These are phyloP conservation scores for Hericium erinaceus DNA, from an alignment of 768 basidiomycete genomes.

Conservation along the genomic window DNA sequence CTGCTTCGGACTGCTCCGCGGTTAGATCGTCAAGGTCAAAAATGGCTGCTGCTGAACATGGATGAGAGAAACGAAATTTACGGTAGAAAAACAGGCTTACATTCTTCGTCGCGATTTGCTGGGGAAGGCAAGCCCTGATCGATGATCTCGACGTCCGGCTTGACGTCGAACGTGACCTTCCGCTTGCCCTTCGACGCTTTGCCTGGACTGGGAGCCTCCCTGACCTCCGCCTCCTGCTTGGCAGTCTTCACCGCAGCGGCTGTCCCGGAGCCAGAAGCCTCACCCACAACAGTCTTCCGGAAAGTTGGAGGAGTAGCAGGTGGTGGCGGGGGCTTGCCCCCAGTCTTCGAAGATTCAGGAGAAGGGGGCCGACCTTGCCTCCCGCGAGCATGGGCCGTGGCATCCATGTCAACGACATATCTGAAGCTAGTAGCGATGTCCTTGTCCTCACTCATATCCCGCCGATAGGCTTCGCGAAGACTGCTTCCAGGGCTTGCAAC, in stretches of 20 bases:
- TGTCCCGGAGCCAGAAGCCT: not conserved
- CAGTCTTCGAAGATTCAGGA: not conserved
- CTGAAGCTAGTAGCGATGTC: constrained; percentile 40
- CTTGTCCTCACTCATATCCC: constrained; percentile 37
- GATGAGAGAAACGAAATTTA: not conserved
- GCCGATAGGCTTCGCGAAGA: constrained; percentile 31
- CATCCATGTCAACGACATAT: constrained; percentile 36
- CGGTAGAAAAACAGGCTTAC: constrained; percentile 11
- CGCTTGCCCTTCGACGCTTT: constrained; percentile 40
- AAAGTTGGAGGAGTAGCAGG: not conserved
- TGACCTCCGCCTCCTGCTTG: not conserved
- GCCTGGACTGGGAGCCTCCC: constrained; percentile 4
- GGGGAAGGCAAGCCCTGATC: constrained; percentile 19
- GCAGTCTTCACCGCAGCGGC: not conserved
- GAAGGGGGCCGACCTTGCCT: constrained; percentile 5
- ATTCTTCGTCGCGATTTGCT: constrained; percentile 29
- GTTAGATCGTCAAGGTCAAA: constrained; percentile 61
- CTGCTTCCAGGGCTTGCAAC: not conserved
- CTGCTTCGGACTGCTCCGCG: constrained; percentile 21
- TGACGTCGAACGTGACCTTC: constrained; percentile 67
- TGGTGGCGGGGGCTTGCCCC: not conserved
- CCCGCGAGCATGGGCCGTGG: constrained; percentile 18
- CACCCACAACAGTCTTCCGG: not conserved
- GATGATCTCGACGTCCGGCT: constrained; percentile 39
- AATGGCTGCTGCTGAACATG: constrained; percentile 37